Percentiles rank a stretch among this genome's conserved stretches.
Conservation (phyloP, 306 rosid genomes). For the Rubus parviflorus region DNA sequence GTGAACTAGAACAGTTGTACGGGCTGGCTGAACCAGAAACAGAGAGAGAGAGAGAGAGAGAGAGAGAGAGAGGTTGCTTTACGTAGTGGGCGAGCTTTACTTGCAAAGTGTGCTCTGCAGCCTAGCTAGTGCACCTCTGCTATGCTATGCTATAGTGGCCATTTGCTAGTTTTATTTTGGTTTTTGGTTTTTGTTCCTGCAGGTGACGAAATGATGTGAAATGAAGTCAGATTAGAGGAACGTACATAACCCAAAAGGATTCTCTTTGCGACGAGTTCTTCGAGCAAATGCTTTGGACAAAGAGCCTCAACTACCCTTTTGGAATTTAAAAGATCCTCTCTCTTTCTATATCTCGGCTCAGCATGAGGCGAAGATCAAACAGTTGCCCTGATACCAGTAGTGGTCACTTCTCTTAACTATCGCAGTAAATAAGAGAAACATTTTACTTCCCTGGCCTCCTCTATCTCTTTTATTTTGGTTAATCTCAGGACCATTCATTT, state of each 20-base stretch:
- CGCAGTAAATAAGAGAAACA: not conserved
- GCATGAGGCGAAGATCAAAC: not conserved
- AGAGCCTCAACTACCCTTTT: not conserved
- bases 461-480: not conserved
- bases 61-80: conserved; percentile 17
- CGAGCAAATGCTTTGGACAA: not conserved
- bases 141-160: not conserved
- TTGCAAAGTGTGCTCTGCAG: conserved; percentile 13
- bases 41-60: not conserved
- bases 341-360: not conserved
- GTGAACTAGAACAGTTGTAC: conserved; percentile 8
- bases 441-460: not conserved
- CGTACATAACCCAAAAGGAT: conserved; percentile 32
- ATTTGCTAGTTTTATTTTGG: not conserved
- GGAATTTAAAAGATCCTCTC: not conserved
- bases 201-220: conserved; percentile 17
- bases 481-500: not conserved
- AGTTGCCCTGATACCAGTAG: not conserved
- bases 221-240: conserved; percentile 7
- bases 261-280: conserved; percentile 8
- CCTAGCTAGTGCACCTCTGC: not conserved
- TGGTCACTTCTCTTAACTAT: not conserved
- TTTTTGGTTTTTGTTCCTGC: conserved; percentile 1
- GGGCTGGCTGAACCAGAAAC: not conserved
- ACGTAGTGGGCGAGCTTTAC: conserved; percentile 37